Percentiles rank a stretch among this genome's conserved stretches.
Conservation (phyloP, 2,329 filamentous ascomycete genomes). For the Aspergillus quadrilineatus region DNA sequence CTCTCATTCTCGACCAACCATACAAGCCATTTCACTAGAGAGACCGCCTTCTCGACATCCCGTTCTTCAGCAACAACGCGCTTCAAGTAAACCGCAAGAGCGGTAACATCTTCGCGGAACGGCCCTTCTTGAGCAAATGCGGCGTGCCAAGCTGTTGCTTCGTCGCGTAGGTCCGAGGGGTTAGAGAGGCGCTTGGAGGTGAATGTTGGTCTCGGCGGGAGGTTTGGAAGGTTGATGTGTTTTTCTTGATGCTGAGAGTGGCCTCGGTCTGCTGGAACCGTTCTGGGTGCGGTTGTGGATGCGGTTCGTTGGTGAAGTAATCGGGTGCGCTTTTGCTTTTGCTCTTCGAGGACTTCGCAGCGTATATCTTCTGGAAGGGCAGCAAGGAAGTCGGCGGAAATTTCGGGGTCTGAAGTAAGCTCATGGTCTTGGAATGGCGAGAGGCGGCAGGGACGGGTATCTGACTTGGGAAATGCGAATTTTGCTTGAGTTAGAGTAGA, state of each 20-base stretch:
- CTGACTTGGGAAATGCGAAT: slow-evolving; percentile 53
- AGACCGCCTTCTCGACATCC: slow-evolving; percentile 72
- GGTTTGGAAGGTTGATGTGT: slow-evolving; percentile 46
- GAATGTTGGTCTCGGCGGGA: slow-evolving; percentile 58
- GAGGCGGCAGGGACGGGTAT: slow-evolving; percentile 16
- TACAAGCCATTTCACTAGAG: slow-evolving; percentile 65
- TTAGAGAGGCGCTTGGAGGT: slow-evolving; percentile 57
- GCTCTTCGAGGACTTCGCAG: slow-evolving; percentile 73
- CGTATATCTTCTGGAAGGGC: slow-evolving; percentile 81
- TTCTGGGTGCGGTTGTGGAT: slow-evolving; percentile 11
- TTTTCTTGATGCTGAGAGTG: slow-evolving; percentile 24
- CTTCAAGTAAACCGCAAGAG: slow-evolving; percentile 70
- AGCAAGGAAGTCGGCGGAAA: slow-evolving; percentile 73
- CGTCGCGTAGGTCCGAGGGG: slow-evolving; percentile 66
- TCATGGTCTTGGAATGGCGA: slow-evolving; percentile 14
- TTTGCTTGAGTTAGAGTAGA: slow-evolving; percentile 71
- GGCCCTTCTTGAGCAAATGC: slow-evolving; percentile 74
- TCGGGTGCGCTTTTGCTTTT: slow-evolving; percentile 63
- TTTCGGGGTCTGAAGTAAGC: slow-evolving; percentile 30
- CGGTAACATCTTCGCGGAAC: slow-evolving; percentile 72
- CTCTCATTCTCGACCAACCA: slow-evolving; percentile 40
- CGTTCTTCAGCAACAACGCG: slow-evolving; percentile 73
- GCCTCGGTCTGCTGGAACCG: slow-evolving; percentile 7
- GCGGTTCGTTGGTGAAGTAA: slow-evolving; percentile 56
- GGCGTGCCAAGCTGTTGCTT: slow-evolving; percentile 72